Evolutionary conservation across 2,329 filamentous ascomycete genomes (phyloP), one percentile per base, ranked within the genome.

Genomic region (Aspergillus quadricinctus): DNA sequence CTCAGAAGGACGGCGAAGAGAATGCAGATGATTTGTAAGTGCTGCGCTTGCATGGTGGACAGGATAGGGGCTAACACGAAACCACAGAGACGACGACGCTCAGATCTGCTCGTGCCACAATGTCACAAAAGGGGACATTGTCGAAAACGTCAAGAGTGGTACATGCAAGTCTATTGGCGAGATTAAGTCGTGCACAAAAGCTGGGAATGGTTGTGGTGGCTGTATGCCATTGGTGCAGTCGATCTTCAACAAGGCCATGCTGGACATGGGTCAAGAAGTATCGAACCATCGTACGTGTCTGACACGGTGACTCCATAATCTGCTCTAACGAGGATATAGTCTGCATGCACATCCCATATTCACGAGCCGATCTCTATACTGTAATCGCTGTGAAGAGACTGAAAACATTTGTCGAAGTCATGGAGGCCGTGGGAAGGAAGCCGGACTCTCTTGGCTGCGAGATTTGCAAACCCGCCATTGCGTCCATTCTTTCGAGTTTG

Each of bases 81-180:
- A 8, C 17, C 23, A 40, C 51, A 81, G 78, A 31, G 83, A 87
- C 51, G 90, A 94, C 64, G 90, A 94, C 67, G 90, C 89, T 0
- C 92, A 96, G 69, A 88, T 96, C 59, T 96, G 92, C 73, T 94
- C 90, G 1, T 96, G 92, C 65, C 92, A 96, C 78, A 96, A 96
- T 69, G 92, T 96, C 45, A 88, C 85, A 25, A 96, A 96, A 71
- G 89, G 88, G 17, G 89, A 93, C 64, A 80, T 96, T 0, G 84
- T 88, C 48, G 82, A 82, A 4, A 79, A 78, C 1, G 83, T 93
- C 70, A 92, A 92, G 65, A 85, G 88, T 53, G 91, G 89, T 41
- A 86, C 82, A 2, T 95, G 90, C 79, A 94, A 89, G 69, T 88
- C 88, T 27, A 83, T 96, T 48, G 87, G 86, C 52, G 88, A 93